Evolutionary conservation across 768 basidiomycete genomes (phyloP).

Genomic region (Pleurotus djamor): DNA sequence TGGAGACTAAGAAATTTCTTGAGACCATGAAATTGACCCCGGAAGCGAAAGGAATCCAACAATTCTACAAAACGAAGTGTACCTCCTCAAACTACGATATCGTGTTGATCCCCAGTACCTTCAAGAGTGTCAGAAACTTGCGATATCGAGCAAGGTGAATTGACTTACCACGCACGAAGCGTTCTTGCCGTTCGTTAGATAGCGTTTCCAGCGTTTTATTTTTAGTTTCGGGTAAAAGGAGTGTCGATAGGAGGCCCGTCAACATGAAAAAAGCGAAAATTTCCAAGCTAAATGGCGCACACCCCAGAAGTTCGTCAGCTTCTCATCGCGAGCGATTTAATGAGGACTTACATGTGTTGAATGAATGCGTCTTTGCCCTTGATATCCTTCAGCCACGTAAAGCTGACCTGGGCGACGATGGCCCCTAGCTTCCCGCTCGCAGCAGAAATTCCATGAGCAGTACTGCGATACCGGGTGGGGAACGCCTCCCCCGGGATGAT

Average conservation of each 20-base stretch:
- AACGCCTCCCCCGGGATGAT: slow-evolving; percentile 80
- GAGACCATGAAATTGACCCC: no score
- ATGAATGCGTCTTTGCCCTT: slow-evolving; percentile 62
- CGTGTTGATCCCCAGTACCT: background rate
- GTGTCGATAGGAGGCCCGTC: slow-evolving; percentile 79
- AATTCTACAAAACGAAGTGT: no score
- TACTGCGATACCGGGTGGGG: slow-evolving; percentile 88
- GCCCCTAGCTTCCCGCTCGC: slow-evolving; percentile 85
- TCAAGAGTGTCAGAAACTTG: background rate
- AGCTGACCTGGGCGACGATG: slow-evolving; percentile 77
- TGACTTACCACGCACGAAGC: slow-evolving; percentile 43
- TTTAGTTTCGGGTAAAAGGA: slow-evolving; percentile 82
- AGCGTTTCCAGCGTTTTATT: slow-evolving; percentile 63
- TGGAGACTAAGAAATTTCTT: no score
- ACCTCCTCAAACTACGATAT: background rate
- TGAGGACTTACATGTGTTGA: slow-evolving; percentile 59
- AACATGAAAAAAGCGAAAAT: slow-evolving; percentile 88
- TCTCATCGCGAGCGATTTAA: background rate
- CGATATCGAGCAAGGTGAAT: background rate
- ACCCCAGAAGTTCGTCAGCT: background rate
- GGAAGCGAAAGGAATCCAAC: no score
- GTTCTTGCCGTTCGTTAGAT: slow-evolving; percentile 68
- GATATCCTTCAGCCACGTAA: slow-evolving; percentile 65
- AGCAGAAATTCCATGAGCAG: slow-evolving; percentile 82
- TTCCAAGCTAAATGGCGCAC: slow-evolving; percentile 46